Evolutionary conservation across 768 basidiomycete genomes (phyloP).

Genomic region (Podaxis pistillaris): DNA sequence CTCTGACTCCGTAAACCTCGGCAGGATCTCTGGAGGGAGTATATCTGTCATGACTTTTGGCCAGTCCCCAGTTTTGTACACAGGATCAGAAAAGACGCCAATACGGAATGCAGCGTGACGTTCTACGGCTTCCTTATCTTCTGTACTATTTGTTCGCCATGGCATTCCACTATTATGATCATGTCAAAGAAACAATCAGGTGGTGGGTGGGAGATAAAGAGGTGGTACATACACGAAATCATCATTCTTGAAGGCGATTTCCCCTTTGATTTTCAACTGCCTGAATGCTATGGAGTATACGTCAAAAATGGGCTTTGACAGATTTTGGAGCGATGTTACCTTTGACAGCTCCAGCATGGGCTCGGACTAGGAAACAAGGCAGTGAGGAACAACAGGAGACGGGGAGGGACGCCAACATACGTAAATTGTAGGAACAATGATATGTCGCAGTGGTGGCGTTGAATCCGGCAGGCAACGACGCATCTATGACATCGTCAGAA

Average conservation of each 20-base stretch:
- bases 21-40: conserved; percentile 43
- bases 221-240: conserved; percentile 39
- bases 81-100: conserved; percentile 48
- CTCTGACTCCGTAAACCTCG: conserved; percentile 46
- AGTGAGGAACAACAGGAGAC: neutral
- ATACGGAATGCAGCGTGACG: conserved; percentile 51
- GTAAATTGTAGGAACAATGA: conserved; percentile 41
- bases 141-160: conserved; percentile 43
- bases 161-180: conserved; percentile 36
- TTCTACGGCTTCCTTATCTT: conserved; percentile 43
- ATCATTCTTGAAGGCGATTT: conserved; percentile 54
- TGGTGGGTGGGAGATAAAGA: neutral
- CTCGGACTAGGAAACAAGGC: conserved; percentile 32
- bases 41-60: conserved; percentile 49
- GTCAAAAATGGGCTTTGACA: neutral
- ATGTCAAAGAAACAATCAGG: neutral
- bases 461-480: conserved; percentile 38
- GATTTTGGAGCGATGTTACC: conserved; percentile 22
- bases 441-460: conserved; percentile 44
- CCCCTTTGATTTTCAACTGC: conserved; percentile 46
- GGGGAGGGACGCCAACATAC: conserved; percentile 24
- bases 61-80: conserved; percentile 53
- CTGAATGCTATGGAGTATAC: conserved; percentile 34
- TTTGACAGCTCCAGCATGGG: conserved; percentile 51
- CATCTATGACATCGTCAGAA: conserved; percentile 24